A percentile compares a stretch with the other conserved stretches of the same genome.
phyloP scores from a whole-genome alignment of 1,284 basidiomycete species.

The Cystobasidium pallidum region DNA sequence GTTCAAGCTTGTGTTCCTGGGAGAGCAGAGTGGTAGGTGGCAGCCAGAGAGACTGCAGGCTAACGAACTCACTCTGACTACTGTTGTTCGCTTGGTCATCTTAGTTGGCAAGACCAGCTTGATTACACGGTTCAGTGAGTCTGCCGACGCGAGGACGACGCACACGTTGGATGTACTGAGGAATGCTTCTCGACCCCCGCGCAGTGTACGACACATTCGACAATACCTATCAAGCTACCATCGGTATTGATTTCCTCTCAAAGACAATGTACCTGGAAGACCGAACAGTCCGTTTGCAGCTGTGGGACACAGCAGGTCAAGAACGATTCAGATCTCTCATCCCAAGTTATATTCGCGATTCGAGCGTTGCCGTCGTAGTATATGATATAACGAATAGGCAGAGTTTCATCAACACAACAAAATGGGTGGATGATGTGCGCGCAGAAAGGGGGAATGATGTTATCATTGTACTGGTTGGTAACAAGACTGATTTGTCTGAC shows the following conservation, averaged over 20 bases:
- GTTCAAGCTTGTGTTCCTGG: slow-evolving; percentile 90
- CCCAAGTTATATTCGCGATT: slow-evolving; percentile 98
- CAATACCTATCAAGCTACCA: slow-evolving; percentile 99
- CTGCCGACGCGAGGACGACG: background rate
- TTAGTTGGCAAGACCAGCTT: slow-evolving; percentile 91
- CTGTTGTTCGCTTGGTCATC: slow-evolving; percentile 67
- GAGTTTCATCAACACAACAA: slow-evolving; percentile 94
- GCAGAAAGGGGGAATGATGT: slow-evolving; percentile 98
- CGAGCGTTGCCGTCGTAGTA: slow-evolving; percentile 95
- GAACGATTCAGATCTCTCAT: slow-evolving; percentile 97
- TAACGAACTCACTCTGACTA: background rate
- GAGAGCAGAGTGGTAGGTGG: slow-evolving; percentile 51
- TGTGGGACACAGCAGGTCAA: slow-evolving; percentile 99
- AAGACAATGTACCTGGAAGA: slow-evolving; percentile 99
- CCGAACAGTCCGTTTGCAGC: slow-evolving; percentile 91
- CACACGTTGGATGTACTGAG: background rate
- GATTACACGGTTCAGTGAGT: slow-evolving; percentile 78
- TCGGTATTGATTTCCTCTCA: slow-evolving; percentile 92
- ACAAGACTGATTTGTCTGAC: slow-evolving; percentile 96
- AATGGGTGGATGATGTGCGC: slow-evolving; percentile 99
- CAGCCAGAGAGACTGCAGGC: background rate
- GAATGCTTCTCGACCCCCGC: no score
- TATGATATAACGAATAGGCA: slow-evolving; percentile 98
- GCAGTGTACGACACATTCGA: slow-evolving; percentile 99
- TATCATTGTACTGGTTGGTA: slow-evolving; percentile 97